phyloP scores from a whole-genome alignment of 164 flowering plant species.

The Liriodendron chinense region DNA sequence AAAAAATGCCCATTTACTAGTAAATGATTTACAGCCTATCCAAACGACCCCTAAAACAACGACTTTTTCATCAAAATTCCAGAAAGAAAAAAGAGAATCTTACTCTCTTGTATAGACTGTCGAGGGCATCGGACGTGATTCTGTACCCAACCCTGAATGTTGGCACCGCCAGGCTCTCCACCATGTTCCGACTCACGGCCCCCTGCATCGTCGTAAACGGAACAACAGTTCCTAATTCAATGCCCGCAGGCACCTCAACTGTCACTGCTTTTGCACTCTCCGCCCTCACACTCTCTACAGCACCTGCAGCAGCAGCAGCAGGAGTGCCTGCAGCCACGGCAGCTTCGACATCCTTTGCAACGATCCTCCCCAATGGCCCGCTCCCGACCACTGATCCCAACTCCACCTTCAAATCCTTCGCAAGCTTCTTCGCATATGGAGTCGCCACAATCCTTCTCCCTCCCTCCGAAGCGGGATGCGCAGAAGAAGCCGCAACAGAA shows the following conservation, averaged over 20 bases:
- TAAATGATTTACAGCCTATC: no score
- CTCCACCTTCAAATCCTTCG: conserved; percentile 84
- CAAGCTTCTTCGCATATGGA: conserved; percentile 94
- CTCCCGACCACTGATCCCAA: conserved; percentile 60
- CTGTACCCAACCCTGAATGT: conserved; percentile 96
- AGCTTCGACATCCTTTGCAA: conserved; percentile 90
- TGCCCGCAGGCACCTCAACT: conserved; percentile 19
- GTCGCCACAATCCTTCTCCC: conserved; percentile 88
- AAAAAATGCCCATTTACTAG: no score
- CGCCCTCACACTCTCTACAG: conserved; percentile 5
- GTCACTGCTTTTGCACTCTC: conserved; percentile 2
- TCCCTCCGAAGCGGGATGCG: conserved; percentile 85
- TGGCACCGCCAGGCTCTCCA: conserved; percentile 84
- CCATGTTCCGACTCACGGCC: conserved; percentile 91
- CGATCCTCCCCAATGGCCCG: conserved; percentile 89
- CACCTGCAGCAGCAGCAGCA: conserved; percentile 16
- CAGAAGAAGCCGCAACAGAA: conserved; percentile 23
- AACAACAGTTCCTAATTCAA: conserved; percentile 58
- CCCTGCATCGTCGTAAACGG: conserved; percentile 92
- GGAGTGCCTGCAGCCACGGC: conserved; percentile 41
- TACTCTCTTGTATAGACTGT: conserved; percentile 93
- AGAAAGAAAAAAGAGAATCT: neutral
- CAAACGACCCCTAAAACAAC: no score
- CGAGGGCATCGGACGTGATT: conserved; percentile 81
- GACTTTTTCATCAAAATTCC: neutral